Conservation (phyloP, 2,329 filamentous ascomycete species). For the Fusarium sororula region DNA sequence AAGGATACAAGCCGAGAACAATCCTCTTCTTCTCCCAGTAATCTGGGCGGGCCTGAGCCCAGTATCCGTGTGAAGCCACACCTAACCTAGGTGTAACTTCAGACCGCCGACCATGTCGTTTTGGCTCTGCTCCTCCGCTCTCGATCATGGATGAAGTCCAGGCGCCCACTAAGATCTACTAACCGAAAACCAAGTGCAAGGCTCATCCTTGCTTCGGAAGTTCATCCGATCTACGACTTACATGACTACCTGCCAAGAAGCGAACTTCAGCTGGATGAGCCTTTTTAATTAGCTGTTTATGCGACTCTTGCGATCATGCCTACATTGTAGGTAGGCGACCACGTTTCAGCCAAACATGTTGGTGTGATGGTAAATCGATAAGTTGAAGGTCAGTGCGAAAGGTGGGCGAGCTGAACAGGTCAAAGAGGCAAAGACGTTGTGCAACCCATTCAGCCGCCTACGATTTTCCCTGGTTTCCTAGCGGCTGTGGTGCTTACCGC, state of each 20-base stretch:
- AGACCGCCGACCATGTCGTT: background rate
- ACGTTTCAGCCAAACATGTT: background rate
- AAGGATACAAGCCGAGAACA: constrained; percentile 18
- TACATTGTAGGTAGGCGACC: background rate
- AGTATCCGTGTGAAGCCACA: constrained; percentile 23
- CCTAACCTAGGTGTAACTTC: constrained; percentile 7
- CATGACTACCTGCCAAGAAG: background rate
- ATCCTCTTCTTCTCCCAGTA: constrained; percentile 13
- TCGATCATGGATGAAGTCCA: background rate
- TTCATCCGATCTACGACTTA: constrained; percentile 21
- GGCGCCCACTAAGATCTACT: constrained; percentile 37
- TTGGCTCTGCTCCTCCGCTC: constrained; percentile 1
- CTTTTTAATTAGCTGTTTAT: background rate
- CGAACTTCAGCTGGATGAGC: background rate
- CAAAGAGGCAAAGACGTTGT: background rate
- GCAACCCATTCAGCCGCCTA: background rate
- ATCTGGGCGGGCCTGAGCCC: constrained; percentile 11
- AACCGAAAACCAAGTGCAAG: constrained; percentile 20
- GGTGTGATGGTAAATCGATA: constrained; percentile 3
- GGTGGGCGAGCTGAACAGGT: constrained; percentile 6
- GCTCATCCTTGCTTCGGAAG: constrained; percentile 6
- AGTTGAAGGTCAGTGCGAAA: constrained; percentile 2
- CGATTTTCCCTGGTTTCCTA: background rate
- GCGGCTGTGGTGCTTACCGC: background rate
- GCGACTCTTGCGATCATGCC: constrained; percentile 22